Evolutionary conservation across 164 flowering plant species (phyloP).

Genomic region (Dillenia turbinata): DNA sequence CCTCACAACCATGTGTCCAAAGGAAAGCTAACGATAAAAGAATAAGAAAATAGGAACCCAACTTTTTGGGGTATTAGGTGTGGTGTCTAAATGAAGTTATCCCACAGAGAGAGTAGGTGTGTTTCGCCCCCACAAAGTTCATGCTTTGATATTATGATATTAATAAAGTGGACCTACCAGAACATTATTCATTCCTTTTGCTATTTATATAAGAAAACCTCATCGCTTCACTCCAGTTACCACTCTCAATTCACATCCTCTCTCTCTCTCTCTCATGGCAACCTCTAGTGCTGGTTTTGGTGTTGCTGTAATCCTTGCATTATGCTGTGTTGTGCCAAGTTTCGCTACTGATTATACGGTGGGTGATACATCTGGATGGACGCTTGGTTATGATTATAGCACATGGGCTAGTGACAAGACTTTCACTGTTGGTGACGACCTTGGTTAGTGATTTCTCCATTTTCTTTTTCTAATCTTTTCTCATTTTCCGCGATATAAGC

Average conservation of each 20-base stretch:
- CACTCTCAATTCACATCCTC: neutral
- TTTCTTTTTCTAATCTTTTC: neutral
- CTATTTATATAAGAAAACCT: constrained; percentile 1
- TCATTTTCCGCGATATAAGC: neutral
- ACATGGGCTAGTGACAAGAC: constrained; percentile 34
- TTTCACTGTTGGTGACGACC: constrained; percentile 33
- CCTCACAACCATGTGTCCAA: too few species aligned
- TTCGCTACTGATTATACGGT: constrained; percentile 32
- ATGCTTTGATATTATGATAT: too few species aligned
- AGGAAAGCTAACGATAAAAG: too few species aligned
- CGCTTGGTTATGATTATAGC: constrained; percentile 28
- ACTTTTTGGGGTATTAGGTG: constrained; percentile 21
- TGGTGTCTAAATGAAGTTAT: constrained; percentile 17
- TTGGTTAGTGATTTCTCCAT: constrained; percentile 20
- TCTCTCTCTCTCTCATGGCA: too few species aligned
- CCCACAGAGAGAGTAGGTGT: neutral
- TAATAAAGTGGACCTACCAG: too few species aligned
- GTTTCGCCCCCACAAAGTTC: too few species aligned
- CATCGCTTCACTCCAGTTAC: neutral
- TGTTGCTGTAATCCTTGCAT: constrained; percentile 1
- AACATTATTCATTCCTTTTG: neutral
- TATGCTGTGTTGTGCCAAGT: constrained; percentile 15
- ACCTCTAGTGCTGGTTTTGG: neutral
- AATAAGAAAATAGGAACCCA: neutral
- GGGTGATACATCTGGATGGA: constrained; percentile 37